Percentiles rank a stretch among this genome's conserved stretches.
Evolutionary conservation across 768 basidiomycete species (phyloP).

Genomic region (Rhodosporidiobolus odoratus): DNA sequence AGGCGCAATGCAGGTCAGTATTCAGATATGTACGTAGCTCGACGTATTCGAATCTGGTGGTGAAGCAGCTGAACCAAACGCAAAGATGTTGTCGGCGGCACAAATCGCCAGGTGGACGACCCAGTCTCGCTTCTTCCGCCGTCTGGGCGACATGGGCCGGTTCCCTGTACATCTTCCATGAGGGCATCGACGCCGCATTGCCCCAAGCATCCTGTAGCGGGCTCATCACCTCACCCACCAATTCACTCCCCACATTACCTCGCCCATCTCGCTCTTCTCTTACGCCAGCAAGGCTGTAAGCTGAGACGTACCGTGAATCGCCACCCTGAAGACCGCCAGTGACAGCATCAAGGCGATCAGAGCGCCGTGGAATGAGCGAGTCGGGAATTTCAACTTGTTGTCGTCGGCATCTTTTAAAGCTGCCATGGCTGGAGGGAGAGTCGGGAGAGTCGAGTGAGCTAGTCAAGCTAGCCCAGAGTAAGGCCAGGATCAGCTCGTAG

Average conservation of each 20-base stretch:
- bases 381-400: slow-evolving; percentile 12
- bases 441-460: too few relatives aligned
- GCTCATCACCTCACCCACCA: background rate
- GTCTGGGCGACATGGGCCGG: too few relatives aligned
- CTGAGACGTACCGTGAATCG: slow-evolving; percentile 28
- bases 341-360: slow-evolving; percentile 37
- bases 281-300: background rate
- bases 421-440: background rate
- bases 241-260: background rate
- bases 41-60: too few relatives aligned
- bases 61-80: background rate
- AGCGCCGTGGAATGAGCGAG: slow-evolving; percentile 24
- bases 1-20: too few relatives aligned
- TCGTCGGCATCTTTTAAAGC: background rate
- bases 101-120: too few relatives aligned
- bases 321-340: slow-evolving; percentile 34
- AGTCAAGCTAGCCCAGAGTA: too few relatives aligned
- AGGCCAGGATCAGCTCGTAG: too few relatives aligned
- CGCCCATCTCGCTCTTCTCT: background rate
- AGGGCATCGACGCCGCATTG: too few relatives aligned
- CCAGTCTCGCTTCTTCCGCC: too few relatives aligned
- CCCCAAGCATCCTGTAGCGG: background rate
- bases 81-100: background rate
- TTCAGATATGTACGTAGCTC: too few relatives aligned
- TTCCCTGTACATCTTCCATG: background rate